phyloP scores from a whole-genome alignment of 768 basidiomycete species.

The Tricholoma bakamatsutake region DNA sequence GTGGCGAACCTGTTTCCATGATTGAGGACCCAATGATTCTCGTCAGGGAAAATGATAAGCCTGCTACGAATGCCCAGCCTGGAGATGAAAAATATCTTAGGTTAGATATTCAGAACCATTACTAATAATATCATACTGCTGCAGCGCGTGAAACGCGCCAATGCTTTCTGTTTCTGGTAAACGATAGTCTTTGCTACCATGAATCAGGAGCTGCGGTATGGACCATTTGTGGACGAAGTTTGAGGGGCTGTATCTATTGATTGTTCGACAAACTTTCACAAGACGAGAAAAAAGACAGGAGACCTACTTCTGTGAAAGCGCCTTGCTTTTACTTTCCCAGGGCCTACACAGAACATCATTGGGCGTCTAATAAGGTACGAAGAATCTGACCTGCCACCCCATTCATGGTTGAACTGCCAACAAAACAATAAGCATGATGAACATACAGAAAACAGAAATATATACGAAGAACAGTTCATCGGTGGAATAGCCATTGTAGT shows the following conservation, averaged over 20 bases:
- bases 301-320: slow-evolving; percentile 52
- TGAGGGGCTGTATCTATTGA: slow-evolving; percentile 62
- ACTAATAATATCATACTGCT: slow-evolving; percentile 50
- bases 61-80: slow-evolving; percentile 71
- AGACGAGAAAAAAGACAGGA: not conserved
- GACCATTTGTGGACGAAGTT: slow-evolving; percentile 83
- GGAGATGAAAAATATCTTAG: not conserved
- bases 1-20: slow-evolving; percentile 62
- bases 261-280: not conserved
- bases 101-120: not conserved
- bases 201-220: slow-evolving; percentile 80
- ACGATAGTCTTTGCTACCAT: slow-evolving; percentile 85
- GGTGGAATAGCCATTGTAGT: slow-evolving; percentile 80
- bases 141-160: slow-evolving; percentile 77
- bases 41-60: slow-evolving; percentile 80
- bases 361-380: not conserved
- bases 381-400: slow-evolving; percentile 52
- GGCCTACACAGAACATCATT: slow-evolving; percentile 32
- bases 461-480: slow-evolving; percentile 89
- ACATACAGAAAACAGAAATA: not conserved
- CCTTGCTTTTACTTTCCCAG: slow-evolving; percentile 58
- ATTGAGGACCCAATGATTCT: slow-evolving; percentile 90
- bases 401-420: slow-evolving; percentile 76
- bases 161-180: slow-evolving; percentile 84
- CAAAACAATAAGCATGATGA: not conserved